Evolutionary conservation across 805 yeast species (phyloP).

Genomic region (Kazachstania kunashirensis): DNA sequence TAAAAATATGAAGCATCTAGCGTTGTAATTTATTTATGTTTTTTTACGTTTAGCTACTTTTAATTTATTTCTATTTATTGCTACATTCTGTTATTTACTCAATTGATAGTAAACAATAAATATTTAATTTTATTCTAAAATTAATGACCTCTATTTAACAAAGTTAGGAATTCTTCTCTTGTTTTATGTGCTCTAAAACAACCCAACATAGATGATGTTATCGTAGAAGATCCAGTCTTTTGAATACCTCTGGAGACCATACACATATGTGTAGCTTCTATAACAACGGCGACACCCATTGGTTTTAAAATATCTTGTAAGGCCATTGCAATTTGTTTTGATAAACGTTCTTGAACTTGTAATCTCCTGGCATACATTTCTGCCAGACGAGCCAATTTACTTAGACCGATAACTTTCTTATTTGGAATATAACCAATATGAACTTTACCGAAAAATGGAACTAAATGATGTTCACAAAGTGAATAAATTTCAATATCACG

Average conservation of each 20-base stretch:
- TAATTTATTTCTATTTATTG: not conserved
- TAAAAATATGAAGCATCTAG: conserved; percentile 23
- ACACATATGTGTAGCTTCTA: conserved; percentile 98
- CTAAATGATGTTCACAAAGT: conserved; percentile 94
- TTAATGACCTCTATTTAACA: conserved; percentile 45
- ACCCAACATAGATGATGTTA: conserved; percentile 95
- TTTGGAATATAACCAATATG: conserved; percentile 98
- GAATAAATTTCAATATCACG: conserved; percentile 88
- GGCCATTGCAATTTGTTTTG: conserved; percentile 97
- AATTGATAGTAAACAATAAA: not conserved
- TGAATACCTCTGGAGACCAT: conserved; percentile 98
- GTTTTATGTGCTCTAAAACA: conserved; percentile 93
- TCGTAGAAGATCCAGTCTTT: conserved; percentile 86
- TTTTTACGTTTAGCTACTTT: not conserved
- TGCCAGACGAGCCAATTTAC: conserved; percentile 89
- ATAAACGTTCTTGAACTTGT: conserved; percentile 95
- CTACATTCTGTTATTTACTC: too few species aligned
- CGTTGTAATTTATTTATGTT: too few species aligned
- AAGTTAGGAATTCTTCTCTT: conserved; percentile 85
- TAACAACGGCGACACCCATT: conserved; percentile 95
- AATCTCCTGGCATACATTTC: conserved; percentile 93
- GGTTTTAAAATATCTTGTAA: conserved; percentile 84
- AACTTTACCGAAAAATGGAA: conserved; percentile 94
- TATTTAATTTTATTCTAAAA: not conserved
- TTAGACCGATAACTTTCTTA: conserved; percentile 82